Evolutionary conservation across 768 basidiomycete species (phyloP).

Genomic region (Agaricus sinodeliciosus): DNA sequence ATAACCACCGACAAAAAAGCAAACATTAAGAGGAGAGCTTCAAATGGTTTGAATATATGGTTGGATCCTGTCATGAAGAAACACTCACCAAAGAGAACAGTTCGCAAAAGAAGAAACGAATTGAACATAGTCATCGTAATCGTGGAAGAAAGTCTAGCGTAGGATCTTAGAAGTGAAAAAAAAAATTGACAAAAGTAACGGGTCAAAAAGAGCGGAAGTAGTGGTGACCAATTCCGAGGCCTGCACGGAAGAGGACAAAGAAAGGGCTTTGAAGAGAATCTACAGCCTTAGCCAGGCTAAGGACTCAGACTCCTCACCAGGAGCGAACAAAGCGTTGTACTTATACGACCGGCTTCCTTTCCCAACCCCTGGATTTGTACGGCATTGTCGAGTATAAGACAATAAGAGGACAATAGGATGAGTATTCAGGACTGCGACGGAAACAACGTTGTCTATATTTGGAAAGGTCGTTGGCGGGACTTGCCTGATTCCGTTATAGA

Average conservation of each 20-base stretch:
- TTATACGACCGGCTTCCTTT: not conserved
- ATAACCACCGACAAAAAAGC: constrained; percentile 48
- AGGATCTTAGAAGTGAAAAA: no score
- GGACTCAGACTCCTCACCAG: not conserved
- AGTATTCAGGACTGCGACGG: no score
- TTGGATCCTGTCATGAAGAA: not conserved
- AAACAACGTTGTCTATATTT: no score
- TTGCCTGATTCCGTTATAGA: no score
- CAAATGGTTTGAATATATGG: not conserved
- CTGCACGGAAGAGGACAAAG: constrained; percentile 8
- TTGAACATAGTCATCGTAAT: constrained; percentile 28
- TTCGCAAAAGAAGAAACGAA: constrained; percentile 50
- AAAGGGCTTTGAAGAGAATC: constrained; percentile 1
- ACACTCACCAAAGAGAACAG: constrained; percentile 49
- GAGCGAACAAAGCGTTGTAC: not conserved
- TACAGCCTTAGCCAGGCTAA: constrained; percentile 1
- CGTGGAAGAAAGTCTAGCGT: not conserved
- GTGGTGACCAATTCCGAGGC: constrained; percentile 1
- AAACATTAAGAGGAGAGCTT: constrained; percentile 44
- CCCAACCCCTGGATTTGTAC: no score
- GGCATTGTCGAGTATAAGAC: no score
- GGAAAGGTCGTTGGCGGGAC: no score
- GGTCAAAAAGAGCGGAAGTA: not conserved
- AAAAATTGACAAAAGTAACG: no score
- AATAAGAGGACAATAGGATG: no score